Conservation (phyloP, 2,329 filamentous ascomycete genomes). For the Neopestalotiopsis sp. region DNA sequence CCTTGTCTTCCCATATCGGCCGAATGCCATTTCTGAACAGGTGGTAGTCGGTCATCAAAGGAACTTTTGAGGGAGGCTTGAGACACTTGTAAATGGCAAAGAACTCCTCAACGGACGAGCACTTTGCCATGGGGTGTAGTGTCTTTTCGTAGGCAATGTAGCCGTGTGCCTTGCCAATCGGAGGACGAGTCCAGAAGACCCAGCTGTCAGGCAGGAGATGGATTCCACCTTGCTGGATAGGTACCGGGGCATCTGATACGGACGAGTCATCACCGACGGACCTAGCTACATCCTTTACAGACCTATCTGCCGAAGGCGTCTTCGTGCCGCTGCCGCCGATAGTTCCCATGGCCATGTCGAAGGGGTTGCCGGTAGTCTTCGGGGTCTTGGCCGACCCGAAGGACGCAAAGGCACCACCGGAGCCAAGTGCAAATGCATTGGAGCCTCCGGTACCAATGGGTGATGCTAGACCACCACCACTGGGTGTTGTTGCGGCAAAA, state of each 20-base stretch:
- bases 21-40: constrained; percentile 96
- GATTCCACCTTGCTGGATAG: constrained; percentile 31
- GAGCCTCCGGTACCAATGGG: constrained; percentile 71
- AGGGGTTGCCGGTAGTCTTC: constrained; percentile 81
- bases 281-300: constrained; percentile 52
- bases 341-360: constrained; percentile 73
- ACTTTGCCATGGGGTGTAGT: constrained; percentile 82
- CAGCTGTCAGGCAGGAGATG: constrained; percentile 83
- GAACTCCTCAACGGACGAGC: constrained; percentile 87
- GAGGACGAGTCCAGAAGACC: constrained; percentile 97
- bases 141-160: constrained; percentile 96
- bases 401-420: constrained; percentile 88
- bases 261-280: constrained; percentile 45
- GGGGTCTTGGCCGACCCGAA: constrained; percentile 88
- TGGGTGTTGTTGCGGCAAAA: constrained; percentile 77
- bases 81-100: constrained; percentile 89
- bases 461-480: constrained; percentile 71
- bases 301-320: constrained; percentile 68
- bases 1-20: constrained; percentile 97
- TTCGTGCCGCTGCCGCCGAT: constrained; percentile 47
- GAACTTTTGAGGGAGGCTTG: constrained; percentile 85
- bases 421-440: constrained; percentile 91
- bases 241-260: constrained; percentile 29
- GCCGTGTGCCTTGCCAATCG: constrained; percentile 91
- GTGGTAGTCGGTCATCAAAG: constrained; percentile 95